These are phyloP conservation scores for Cercospora sp. DNA, from an alignment of 2,329 filamentous ascomycete genomes.

Conservation along the genomic window DNA sequence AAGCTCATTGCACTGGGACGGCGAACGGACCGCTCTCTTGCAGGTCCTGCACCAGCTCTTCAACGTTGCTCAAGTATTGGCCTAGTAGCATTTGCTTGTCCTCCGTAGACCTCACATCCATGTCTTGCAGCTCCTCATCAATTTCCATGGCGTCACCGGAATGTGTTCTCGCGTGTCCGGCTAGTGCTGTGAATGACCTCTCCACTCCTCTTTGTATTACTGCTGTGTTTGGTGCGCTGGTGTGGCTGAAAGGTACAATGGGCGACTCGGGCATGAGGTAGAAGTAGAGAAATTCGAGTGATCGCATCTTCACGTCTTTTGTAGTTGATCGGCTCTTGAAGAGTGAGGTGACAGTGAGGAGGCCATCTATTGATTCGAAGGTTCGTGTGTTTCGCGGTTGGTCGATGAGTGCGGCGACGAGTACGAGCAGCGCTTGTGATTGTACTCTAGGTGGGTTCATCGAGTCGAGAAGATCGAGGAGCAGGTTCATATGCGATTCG, in stretches of 20 bases:
- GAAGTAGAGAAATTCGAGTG: slow-evolving; percentile 98
- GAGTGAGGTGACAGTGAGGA: slow-evolving; percentile 85
- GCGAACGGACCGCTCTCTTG: slow-evolving; percentile 72
- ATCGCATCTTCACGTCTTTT: slow-evolving; percentile 87
- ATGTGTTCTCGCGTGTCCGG: slow-evolving; percentile 34
- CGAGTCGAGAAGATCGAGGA: slow-evolving; percentile 91
- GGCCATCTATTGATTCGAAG: slow-evolving; percentile 88
- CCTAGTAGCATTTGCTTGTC: slow-evolving; percentile 81
- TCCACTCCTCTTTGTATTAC: slow-evolving; percentile 30
- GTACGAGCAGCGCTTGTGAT: slow-evolving; percentile 81
- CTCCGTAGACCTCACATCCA: slow-evolving; percentile 64
- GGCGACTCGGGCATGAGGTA: slow-evolving; percentile 89
- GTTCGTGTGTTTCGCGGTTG: slow-evolving; percentile 84
- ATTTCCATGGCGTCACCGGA: slow-evolving; percentile 40
- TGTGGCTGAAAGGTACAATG: slow-evolving; percentile 38
- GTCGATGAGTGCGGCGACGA: slow-evolving; percentile 85
- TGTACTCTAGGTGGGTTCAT: slow-evolving; percentile 89
- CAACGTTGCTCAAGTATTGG: slow-evolving; percentile 76
- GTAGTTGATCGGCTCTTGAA: slow-evolving; percentile 87
- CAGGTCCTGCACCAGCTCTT: slow-evolving; percentile 78
- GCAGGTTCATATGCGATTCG: slow-evolving; percentile 94
- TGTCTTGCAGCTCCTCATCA: slow-evolving; percentile 37
- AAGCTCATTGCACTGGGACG: slow-evolving; percentile 4
- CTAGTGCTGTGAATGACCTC: slow-evolving; percentile 28
- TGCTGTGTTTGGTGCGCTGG: slow-evolving; percentile 34